Evolutionary conservation across 768 basidiomycete species (phyloP).

Genomic region (Solioccasus polychromus): DNA sequence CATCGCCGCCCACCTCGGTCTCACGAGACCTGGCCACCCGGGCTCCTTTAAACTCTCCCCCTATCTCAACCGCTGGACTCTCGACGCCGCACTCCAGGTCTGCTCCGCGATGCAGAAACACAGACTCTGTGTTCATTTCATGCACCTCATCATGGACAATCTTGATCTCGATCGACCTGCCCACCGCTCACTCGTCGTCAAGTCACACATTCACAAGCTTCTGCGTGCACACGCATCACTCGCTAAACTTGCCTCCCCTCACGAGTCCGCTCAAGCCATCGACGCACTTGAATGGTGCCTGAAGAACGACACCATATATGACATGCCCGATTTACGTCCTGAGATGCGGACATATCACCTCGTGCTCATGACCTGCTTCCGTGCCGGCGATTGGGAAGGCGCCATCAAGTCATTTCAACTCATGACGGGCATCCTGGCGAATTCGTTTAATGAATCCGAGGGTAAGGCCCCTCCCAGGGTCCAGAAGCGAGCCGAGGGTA

Average conservation of each 20-base stretch:
- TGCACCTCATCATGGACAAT: constrained; percentile 53
- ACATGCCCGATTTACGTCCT: constrained; percentile 39
- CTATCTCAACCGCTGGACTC: constrained; percentile 43
- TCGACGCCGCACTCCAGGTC: constrained; percentile 53
- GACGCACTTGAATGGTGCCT: constrained; percentile 70
- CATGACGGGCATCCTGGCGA: constrained; percentile 64
- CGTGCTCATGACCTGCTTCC: constrained; percentile 63
- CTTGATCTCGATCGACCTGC: constrained; percentile 17
- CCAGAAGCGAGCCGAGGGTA: constrained; percentile 42
- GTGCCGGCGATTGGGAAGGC: constrained; percentile 57
- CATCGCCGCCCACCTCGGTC: constrained; percentile 58
- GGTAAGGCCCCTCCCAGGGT: constrained; percentile 38
- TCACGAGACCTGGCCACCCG: constrained; percentile 46
- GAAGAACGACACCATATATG: constrained; percentile 46
- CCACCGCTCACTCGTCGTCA: constrained; percentile 44
- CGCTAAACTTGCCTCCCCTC: constrained; percentile 38
- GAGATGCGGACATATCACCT: constrained; percentile 50
- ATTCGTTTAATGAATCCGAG: constrained; percentile 42
- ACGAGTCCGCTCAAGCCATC: constrained; percentile 47
- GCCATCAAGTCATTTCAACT: constrained; percentile 60
- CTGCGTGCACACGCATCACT: constrained; percentile 47
- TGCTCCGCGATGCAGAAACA: constrained; percentile 51
- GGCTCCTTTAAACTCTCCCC: constrained; percentile 36
- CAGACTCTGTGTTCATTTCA: constrained; percentile 52
- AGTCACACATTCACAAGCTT: constrained; percentile 59